These are phyloP conservation scores for Aspergillus incahuasiensis DNA, from an alignment of 495 filamentous ascomycete species.

Conservation along the genomic window DNA sequence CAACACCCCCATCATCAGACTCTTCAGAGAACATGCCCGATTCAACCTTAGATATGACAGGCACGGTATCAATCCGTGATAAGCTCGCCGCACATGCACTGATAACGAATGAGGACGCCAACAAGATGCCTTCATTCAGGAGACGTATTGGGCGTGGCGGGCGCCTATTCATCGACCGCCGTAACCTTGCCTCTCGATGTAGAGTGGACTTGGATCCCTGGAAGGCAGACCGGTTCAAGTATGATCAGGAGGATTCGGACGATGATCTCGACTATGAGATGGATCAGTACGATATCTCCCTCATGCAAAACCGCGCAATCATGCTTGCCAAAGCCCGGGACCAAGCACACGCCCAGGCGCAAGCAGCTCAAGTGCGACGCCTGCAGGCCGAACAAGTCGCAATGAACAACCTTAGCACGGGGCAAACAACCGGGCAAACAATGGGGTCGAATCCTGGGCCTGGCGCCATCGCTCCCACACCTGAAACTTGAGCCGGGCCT, in stretches of 20 bases:
- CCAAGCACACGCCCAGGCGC: slow-evolving; percentile 46
- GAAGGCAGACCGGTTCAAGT: slow-evolving; percentile 73
- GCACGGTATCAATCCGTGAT: slow-evolving; percentile 44
- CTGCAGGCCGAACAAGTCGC: slow-evolving; percentile 40
- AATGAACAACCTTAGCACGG: slow-evolving; percentile 24
- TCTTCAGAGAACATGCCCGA: slow-evolving; percentile 56
- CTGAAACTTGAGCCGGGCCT: slow-evolving; percentile 35
- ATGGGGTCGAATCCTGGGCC: slow-evolving; percentile 33
- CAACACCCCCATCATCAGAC: slow-evolving; percentile 80
- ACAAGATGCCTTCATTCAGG: slow-evolving; percentile 56
- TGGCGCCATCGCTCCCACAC: slow-evolving; percentile 26
- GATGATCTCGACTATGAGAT: slow-evolving; percentile 68
- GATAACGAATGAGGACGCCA: slow-evolving; percentile 45
- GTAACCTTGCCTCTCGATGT: slow-evolving; percentile 45
- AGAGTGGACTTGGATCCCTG: slow-evolving; percentile 47
- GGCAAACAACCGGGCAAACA: slow-evolving; percentile 28
- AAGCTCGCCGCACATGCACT: slow-evolving; percentile 42
- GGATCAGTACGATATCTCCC: slow-evolving; percentile 64
- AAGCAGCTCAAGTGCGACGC: slow-evolving; percentile 41
- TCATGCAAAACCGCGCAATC: slow-evolving; percentile 68
- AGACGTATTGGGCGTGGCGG: slow-evolving; percentile 71
- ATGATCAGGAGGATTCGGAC: slow-evolving; percentile 64
- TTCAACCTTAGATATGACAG: slow-evolving; percentile 37
- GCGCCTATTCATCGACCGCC: slow-evolving; percentile 76
- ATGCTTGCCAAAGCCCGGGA: slow-evolving; percentile 52